A percentile compares a stretch with the other conserved stretches of the same genome.
phyloP scores from a whole-genome alignment of 176 grass and related monocot genomes.

The Oryza punctata region DNA sequence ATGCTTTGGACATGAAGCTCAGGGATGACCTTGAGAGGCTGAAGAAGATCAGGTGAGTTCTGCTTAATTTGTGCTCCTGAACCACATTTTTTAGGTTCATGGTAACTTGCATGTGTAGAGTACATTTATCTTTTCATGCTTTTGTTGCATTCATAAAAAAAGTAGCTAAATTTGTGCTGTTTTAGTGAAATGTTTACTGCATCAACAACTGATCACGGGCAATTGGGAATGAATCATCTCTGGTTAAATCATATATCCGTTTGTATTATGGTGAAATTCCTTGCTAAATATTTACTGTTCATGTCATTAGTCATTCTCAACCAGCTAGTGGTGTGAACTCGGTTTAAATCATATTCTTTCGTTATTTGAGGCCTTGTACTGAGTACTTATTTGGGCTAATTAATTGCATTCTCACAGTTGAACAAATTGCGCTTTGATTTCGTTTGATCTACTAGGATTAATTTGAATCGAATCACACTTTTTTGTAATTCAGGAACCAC shows the following conservation, averaged over 20 bases:
- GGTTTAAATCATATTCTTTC: neutral
- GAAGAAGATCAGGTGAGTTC: conserved; percentile 72
- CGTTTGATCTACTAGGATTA: too few species aligned
- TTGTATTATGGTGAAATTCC: neutral
- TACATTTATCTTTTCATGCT: too few species aligned
- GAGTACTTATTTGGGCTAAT: too few species aligned
- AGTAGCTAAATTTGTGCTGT: neutral
- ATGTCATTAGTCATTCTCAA: too few species aligned
- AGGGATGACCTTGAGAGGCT: conserved; percentile 78
- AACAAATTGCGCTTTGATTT: neutral
- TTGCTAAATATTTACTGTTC: too few species aligned
- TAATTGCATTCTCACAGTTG: too few species aligned
- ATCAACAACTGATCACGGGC: neutral
- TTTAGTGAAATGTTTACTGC: neutral
- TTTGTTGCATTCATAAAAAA: neutral
- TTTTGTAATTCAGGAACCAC: conserved; percentile 52
- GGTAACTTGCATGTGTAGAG: neutral
- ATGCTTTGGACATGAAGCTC: conserved; percentile 79
- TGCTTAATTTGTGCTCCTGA: neutral
- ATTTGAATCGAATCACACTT: neutral
- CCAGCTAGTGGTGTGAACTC: neutral
- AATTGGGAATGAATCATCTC: neutral
- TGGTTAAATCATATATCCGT: neutral
- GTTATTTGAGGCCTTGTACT: fast-evolving
- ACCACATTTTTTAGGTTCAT: neutral